Evolutionary conservation across 768 basidiomycete species (phyloP), one percentile per base, ranked within the genome.

Genomic region (Gloeophyllum trabeum): DNA sequence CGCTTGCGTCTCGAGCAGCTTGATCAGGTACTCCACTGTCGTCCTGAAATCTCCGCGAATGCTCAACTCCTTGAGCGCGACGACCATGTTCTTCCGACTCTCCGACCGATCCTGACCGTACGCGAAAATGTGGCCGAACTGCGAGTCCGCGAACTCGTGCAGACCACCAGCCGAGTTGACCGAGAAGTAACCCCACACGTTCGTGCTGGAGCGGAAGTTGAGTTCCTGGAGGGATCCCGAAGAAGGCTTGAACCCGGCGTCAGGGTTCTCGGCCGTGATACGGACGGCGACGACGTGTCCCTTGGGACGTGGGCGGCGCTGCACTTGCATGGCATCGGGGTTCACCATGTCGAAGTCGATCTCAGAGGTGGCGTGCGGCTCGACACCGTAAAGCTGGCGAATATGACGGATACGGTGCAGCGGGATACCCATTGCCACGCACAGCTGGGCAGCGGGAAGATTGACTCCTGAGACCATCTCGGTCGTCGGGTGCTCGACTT

Each of bases 381-480:
- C 89, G 42, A 96, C 85, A 32, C 96, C 96, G 60, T 98, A 98
- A 24, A 99, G 72, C 47, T 85, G 83, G 43, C 96, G 84, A 54
- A 99, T 99, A 56, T 97, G 88, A 18, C 90, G 80, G 51, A 98
- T 96, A 43, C 90, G 81, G 61, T 96, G 88, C 40, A 99, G 71
- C 35, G 96, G 92, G 43, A 98, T 73, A 65, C 96, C 96, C 96
- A 99, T 99, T 21, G 96, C 90, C 49, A 99, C 70, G 60, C 97
- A 94, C 37, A 98, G 76, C 59, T 99, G 96, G 7, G 96, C 88
- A 43, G 93, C 92, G 20, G 96, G 96, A 40, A 99, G 76, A 62
- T 97, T 96, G 65, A 97, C 94, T 6, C 96, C 96, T 3, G 86
- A 81, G n/a, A 98, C 96, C 90, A 98, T 99, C 63, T 99, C 96